A percentile compares a stretch with the other conserved stretches of the same genome.
Evolutionary conservation across 2,329 filamentous ascomycete species (phyloP).

Genomic region (Aspergillus pseudoviridinutans): DNA sequence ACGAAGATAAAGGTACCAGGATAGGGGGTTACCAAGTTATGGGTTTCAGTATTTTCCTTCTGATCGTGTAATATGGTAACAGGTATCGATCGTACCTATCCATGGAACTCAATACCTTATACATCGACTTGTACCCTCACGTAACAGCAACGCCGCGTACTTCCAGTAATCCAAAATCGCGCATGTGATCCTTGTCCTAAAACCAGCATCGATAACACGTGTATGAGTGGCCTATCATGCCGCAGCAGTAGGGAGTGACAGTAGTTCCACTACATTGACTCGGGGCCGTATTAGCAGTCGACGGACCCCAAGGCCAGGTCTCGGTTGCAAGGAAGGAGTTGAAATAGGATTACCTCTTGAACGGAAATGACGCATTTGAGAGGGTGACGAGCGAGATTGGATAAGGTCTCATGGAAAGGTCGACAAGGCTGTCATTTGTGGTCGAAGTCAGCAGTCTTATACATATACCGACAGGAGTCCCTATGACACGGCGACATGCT

Average conservation of each 20-base stretch:
- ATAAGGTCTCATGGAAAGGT: too few species aligned
- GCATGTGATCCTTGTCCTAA: not conserved
- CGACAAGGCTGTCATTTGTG: too few species aligned
- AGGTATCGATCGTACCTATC: not conserved
- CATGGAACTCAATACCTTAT: not conserved
- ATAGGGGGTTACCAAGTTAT: not conserved
- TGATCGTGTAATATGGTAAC: not conserved
- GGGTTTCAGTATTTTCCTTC: not conserved
- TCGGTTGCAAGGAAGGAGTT: too few species aligned
- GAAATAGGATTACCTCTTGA: too few species aligned
- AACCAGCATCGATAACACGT: not conserved
- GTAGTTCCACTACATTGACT: slow-evolving; percentile 8
- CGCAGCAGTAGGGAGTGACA: slow-evolving; percentile 2
- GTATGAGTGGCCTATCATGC: slow-evolving; percentile 1
- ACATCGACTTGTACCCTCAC: not conserved
- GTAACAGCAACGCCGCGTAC: not conserved
- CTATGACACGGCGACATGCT: not conserved
- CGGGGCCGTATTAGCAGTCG: slow-evolving; percentile 2
- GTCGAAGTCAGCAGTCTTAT: too few species aligned
- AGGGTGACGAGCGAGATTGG: too few species aligned
- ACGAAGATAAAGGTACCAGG: too few species aligned
- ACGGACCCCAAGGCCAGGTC: not conserved
- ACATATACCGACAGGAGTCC: too few species aligned
- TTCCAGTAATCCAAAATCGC: not conserved
- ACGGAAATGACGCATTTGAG: too few species aligned